Conservation (phyloP, 164 flowering plant genomes). For the Vitis cinerea region DNA sequence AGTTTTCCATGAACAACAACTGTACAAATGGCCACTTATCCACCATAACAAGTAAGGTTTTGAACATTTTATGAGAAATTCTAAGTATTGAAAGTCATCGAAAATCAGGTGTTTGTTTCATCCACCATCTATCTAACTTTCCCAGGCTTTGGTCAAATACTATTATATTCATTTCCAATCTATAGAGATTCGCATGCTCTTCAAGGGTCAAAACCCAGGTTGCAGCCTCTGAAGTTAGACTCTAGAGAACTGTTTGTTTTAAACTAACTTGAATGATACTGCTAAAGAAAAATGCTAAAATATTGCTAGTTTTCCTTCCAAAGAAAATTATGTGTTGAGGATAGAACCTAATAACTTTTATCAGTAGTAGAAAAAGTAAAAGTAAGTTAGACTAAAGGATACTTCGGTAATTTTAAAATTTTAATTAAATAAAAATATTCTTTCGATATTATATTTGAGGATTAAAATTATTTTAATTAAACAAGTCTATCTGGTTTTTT, state of each 20-base stretch:
- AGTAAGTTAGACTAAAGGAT: too few relatives aligned
- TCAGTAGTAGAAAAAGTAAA: too few relatives aligned
- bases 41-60: not conserved
- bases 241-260: not conserved
- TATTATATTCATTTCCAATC: conserved; percentile 10
- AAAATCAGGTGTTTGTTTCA: conserved; percentile 26
- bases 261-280: not conserved
- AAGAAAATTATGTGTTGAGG: too few relatives aligned
- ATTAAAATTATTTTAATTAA: too few relatives aligned
- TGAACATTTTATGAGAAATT: not conserved
- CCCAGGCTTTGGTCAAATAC: conserved; percentile 20
- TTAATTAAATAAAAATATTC: too few relatives aligned
- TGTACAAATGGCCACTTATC: not conserved
- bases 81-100: conserved; percentile 17
- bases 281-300: too few relatives aligned
- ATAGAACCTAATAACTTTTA: too few relatives aligned
- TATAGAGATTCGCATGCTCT: not conserved
- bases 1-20: too few relatives aligned
- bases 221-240: not conserved
- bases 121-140: conserved; percentile 30
- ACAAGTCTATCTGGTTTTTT: too few relatives aligned
- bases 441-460: too few relatives aligned
- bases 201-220: conserved; percentile 3
- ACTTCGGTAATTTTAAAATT: too few relatives aligned
- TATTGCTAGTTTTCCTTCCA: too few relatives aligned